A percentile compares a stretch with the other conserved stretches of the same genome.
These are phyloP conservation scores for Umbelopsis ramanniana DNA, from an alignment of 192 early-diverging fungal species.

Conservation along the genomic window DNA sequence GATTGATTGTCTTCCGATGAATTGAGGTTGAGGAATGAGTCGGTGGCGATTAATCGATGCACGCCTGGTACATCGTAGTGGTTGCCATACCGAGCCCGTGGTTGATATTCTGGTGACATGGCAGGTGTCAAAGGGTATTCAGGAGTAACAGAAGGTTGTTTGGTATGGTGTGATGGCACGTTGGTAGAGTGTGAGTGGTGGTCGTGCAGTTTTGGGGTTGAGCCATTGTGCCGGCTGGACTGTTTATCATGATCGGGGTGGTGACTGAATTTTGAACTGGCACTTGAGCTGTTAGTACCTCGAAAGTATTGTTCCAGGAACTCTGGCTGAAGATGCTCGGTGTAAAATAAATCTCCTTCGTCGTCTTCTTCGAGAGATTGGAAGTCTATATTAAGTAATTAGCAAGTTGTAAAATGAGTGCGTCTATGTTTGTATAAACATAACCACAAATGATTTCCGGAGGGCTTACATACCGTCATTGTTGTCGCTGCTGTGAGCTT, in stretches of 20 bases:
- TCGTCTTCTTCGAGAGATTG: slow-evolving; percentile 4
- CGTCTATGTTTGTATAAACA: background rate
- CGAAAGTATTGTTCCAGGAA: slow-evolving; percentile 12
- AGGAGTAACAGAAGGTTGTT: background rate
- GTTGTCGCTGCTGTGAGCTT: slow-evolving; percentile 2
- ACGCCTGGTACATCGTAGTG: slow-evolving; percentile 16
- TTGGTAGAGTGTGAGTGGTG: background rate
- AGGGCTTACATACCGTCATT: slow-evolving; percentile 8
- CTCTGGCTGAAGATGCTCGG: slow-evolving; percentile 10
- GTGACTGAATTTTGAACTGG: slow-evolving; percentile 4
- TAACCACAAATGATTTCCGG: background rate
- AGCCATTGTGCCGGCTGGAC: background rate
- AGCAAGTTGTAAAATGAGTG: background rate
- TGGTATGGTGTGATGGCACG: background rate
- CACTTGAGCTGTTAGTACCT: slow-evolving; percentile 3
- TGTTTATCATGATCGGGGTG: slow-evolving; percentile 4
- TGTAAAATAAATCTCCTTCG: slow-evolving; percentile 9
- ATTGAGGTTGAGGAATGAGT: slow-evolving; percentile 5
- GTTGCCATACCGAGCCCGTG: slow-evolving; percentile 5
- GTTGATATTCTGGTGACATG: slow-evolving; percentile 15
- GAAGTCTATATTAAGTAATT: background rate
- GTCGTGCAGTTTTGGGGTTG: slow-evolving; percentile 11
- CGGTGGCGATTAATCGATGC: slow-evolving; percentile 17
- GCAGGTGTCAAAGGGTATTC: slow-evolving; percentile 33
- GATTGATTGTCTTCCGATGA: slow-evolving; percentile 24